Conservation (phyloP, 2,329 filamentous ascomycete species). For the Pestalotiopsis sp. region DNA sequence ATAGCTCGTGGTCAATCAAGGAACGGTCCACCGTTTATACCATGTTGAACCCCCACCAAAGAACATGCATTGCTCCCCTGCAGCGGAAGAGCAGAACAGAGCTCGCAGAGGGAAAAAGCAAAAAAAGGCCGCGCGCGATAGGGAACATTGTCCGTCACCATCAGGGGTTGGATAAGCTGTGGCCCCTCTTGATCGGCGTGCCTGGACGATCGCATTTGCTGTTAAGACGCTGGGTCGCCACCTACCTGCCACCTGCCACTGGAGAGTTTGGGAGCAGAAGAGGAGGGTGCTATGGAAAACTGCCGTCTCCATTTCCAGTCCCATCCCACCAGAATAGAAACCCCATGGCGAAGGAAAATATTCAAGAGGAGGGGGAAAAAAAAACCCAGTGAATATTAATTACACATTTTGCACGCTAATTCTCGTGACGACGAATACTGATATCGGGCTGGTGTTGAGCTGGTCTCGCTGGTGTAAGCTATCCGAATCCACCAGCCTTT, state of each 20-base stretch:
- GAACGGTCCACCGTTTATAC: not conserved
- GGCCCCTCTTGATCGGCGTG: conserved; percentile 12
- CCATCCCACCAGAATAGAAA: not conserved
- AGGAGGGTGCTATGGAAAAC: not conserved
- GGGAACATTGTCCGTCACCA: not conserved
- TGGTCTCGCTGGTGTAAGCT: not conserved
- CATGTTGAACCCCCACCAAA: not conserved
- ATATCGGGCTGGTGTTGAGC: not conserved
- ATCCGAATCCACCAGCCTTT: not conserved
- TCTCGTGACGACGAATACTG: not conserved
- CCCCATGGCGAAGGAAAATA: not conserved
- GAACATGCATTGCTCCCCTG: not conserved
- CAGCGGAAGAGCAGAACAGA: not conserved
- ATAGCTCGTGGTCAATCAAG: not conserved
- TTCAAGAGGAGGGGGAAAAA: not conserved
- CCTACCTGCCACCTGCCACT: not conserved
- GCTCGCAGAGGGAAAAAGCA: not conserved
- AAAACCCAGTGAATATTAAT: not conserved
- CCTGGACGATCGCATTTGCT: conserved; percentile 14
- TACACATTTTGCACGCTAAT: not conserved
- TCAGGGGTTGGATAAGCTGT: conserved; percentile 9
- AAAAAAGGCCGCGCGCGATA: conserved; percentile 3
- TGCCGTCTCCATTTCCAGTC: too few relatives aligned
- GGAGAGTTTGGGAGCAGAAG: not conserved
- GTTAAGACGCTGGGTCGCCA: not conserved